Base-by-base conservation (phyloP, 352 stramenopile species). In the Pythium scleroteichum region DNA sequence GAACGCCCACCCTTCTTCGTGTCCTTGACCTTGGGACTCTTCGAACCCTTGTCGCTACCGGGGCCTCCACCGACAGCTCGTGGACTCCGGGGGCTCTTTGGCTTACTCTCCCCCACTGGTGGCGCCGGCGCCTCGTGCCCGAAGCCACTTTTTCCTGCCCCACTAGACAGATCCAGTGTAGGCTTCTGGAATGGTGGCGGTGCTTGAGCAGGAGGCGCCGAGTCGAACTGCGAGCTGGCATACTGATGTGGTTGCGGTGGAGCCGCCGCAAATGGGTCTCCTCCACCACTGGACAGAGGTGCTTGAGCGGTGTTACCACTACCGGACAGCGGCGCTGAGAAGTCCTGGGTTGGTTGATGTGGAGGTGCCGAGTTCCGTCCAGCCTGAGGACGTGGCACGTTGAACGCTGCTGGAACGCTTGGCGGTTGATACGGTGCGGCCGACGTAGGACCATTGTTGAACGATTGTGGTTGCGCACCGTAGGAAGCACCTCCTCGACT, bases 31-130 rank as follows among this genome's bases (percentile, higher is more conserved):
- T 86, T 90, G 2, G 83, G 83, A 61, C 79, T 90, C 17, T 76
- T 68, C 20, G 71, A 81, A 23, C 84, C 84, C 69, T 88, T 90
- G 73, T 93, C 84, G 46, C 84, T 93, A 1, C 70, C 75, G 10
- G 84, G 84, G 8, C 78, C 81, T 12, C 53, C 50, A 23, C 51
- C 54, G 6, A 53, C 32, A 16, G 50, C 27, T n/a, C 65, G 65
- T n/a, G 65, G 64, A 22, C 64, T 72, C 6, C 49, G 54, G 0
- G 45, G 62, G 47, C 62, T 69, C 53, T 68, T 72, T 8, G 64
- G 53, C 42, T 60, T 53, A 9, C 35, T 44, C n/a, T 19, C n/a
- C n/a, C n/a, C 55, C 42, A 35, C 48, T 10, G 53, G 10, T 24
- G 45, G 23, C 22, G 53, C 19, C 12, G 33, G 16, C 3, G 38